Conservation (phyloP, 345 rosid species). For the Raphanus sativus region DNA sequence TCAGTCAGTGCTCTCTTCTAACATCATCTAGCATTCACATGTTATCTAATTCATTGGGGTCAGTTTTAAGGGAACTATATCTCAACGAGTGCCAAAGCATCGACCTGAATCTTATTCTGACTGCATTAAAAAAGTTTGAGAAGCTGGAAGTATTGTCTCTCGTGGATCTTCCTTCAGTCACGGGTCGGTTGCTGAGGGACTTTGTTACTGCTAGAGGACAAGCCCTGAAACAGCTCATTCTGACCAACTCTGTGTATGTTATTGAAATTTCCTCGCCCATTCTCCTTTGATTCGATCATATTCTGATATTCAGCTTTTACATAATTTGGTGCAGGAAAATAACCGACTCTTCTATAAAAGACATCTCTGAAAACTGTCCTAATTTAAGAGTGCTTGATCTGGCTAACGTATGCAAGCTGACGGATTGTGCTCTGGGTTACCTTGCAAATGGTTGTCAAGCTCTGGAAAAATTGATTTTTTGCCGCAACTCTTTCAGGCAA, state of each 20-base stretch:
- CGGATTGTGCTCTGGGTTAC: constrained; percentile 72
- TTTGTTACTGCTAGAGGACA: constrained; percentile 50
- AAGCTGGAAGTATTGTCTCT: constrained; percentile 71
- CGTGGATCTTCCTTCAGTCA: constrained; percentile 60
- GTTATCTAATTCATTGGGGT: constrained; percentile 59
- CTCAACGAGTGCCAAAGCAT: constrained; percentile 79
- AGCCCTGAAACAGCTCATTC: constrained; percentile 65
- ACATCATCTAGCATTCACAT: constrained; percentile 56
- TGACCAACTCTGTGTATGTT: constrained; percentile 71
- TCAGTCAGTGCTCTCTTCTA: constrained; percentile 82
- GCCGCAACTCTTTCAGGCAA: constrained; percentile 79
- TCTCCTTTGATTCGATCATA: not conserved
- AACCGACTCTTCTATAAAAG: constrained; percentile 75
- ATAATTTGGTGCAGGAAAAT: constrained; percentile 60
- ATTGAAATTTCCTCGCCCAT: constrained; percentile 47
- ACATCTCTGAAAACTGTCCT: constrained; percentile 66
- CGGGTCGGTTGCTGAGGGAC: constrained; percentile 54
- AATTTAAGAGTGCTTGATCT: constrained; percentile 58
- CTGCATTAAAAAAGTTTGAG: constrained; percentile 63
- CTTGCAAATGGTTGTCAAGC: constrained; percentile 76
- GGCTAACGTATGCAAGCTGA: constrained; percentile 65
- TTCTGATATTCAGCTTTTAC: constrained; percentile 6
- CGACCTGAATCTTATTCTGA: constrained; percentile 56
- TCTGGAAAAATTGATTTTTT: constrained; percentile 57
- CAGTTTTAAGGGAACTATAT: constrained; percentile 65